phyloP scores from a whole-genome alignment of 495 filamentous ascomycete species.

The Glutinoglossum americanum region DNA sequence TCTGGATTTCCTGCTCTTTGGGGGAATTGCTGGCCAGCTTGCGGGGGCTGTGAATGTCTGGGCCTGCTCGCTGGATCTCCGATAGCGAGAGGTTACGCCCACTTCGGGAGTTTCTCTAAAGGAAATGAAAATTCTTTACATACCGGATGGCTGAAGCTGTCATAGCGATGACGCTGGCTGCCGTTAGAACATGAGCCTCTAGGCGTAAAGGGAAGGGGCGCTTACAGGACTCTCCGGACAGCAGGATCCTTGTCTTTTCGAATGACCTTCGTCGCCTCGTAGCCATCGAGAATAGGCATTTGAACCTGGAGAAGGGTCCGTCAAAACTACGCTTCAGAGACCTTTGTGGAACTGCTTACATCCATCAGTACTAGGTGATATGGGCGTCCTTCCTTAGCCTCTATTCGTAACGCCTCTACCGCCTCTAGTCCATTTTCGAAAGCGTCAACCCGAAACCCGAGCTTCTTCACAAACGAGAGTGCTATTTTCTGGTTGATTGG shows the following conservation, averaged over 20 bases:
- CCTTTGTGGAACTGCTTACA: constrained; percentile 20
- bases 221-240: constrained; percentile 45
- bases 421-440: constrained; percentile 72
- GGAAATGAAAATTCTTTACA: background rate
- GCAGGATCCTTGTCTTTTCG: constrained; percentile 48
- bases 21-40: background rate
- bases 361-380: constrained; percentile 82
- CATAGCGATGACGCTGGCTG: constrained; percentile 58
- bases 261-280: constrained; percentile 68
- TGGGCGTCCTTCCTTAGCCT: constrained; percentile 42
- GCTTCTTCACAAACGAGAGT: constrained; percentile 63
- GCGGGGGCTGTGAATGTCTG: no score
- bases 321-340: background rate
- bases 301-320: constrained; percentile 19
- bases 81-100: background rate
- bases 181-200: background rate
- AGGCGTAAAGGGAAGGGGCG: background rate
- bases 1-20: background rate
- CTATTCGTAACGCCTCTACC: constrained; percentile 60
- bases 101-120: background rate
- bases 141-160: constrained; percentile 62
- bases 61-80: no score
- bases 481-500: constrained; percentile 83
- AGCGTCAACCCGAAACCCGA: constrained; percentile 64
- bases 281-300: constrained; percentile 89